Percentiles rank a stretch among this genome's conserved stretches.
These are phyloP conservation scores for Geranomyces michiganensis DNA, from an alignment of 192 early-diverging fungal genomes.

Conservation along the genomic window DNA sequence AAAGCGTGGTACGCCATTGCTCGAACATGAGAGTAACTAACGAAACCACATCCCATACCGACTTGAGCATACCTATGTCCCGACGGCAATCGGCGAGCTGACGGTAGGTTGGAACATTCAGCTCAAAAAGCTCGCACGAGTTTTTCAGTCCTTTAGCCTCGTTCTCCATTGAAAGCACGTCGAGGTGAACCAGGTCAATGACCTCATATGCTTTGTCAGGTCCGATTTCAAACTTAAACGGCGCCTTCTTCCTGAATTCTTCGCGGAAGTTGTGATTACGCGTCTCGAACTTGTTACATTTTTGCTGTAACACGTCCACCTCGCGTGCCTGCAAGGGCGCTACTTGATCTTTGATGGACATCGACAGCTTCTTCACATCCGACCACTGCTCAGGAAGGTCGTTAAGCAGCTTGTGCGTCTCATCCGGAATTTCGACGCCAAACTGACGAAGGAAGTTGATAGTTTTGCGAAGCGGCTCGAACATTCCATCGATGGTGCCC, in stretches of 20 bases:
- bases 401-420: constrained; percentile 67
- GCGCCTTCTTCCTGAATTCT: constrained; percentile 70
- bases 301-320: constrained; percentile 68
- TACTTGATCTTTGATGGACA: constrained; percentile 63
- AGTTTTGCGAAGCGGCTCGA: constrained; percentile 68
- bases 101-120: constrained; percentile 63
- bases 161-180: constrained; percentile 62
- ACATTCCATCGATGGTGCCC: constrained; percentile 60
- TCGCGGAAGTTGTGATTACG: constrained; percentile 67
- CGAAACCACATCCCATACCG: constrained; percentile 66
- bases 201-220: constrained; percentile 51
- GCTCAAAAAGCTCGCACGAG: constrained; percentile 68
- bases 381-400: constrained; percentile 70
- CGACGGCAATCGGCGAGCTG: constrained; percentile 63
- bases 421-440: constrained; percentile 67
- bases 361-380: constrained; percentile 64
- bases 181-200: constrained; percentile 56
- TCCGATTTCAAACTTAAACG: constrained; percentile 68
- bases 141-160: constrained; percentile 57
- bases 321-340: constrained; percentile 68
- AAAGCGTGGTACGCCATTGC: constrained; percentile 62
- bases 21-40: constrained; percentile 66
- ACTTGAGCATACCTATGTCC: constrained; percentile 65
- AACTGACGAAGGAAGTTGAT: constrained; percentile 65
- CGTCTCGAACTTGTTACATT: constrained; percentile 69